Percentiles rank a stretch among this genome's conserved stretches.
Evolutionary conservation across 805 yeast species (phyloP).

Genomic region (Pichia exigua): DNA sequence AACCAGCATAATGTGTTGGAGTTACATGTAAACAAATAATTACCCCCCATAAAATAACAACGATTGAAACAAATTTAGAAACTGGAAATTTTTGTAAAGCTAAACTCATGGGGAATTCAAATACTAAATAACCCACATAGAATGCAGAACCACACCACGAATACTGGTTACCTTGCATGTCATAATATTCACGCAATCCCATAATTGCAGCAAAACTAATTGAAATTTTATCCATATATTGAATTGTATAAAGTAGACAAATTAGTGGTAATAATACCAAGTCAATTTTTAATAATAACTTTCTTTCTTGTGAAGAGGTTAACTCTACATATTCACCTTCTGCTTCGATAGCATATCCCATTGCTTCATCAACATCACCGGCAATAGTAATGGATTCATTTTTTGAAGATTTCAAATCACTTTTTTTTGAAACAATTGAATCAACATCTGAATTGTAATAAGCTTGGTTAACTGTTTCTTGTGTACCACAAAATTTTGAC

Average conservation of each 20-base stretch:
- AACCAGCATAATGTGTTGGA: background rate
- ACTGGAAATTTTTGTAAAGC: background rate
- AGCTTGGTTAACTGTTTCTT: background rate
- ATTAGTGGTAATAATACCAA: constrained; percentile 27
- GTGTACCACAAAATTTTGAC: background rate
- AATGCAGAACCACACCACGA: constrained; percentile 37
- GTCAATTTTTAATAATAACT: constrained; percentile 27
- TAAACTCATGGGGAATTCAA: background rate
- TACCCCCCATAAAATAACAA: background rate
- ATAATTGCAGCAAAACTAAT: constrained; percentile 38
- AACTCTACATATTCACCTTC: background rate
- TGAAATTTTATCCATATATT: constrained; percentile 35
- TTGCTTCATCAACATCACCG: background rate
- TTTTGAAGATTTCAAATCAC: background rate
- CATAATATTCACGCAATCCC: constrained; percentile 34
- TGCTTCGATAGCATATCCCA: background rate
- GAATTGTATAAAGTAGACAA: constrained; percentile 23
- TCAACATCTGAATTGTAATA: background rate
- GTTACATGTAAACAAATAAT: background rate
- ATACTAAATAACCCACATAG: constrained; percentile 33
- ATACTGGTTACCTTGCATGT: constrained; percentile 38
- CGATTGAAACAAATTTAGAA: background rate
- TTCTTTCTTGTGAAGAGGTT: background rate
- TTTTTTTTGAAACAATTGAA: background rate
- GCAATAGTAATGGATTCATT: background rate